These are phyloP conservation scores for Klebsormidium nitens DNA, from an alignment of 139 green algal species.

Conservation along the genomic window DNA sequence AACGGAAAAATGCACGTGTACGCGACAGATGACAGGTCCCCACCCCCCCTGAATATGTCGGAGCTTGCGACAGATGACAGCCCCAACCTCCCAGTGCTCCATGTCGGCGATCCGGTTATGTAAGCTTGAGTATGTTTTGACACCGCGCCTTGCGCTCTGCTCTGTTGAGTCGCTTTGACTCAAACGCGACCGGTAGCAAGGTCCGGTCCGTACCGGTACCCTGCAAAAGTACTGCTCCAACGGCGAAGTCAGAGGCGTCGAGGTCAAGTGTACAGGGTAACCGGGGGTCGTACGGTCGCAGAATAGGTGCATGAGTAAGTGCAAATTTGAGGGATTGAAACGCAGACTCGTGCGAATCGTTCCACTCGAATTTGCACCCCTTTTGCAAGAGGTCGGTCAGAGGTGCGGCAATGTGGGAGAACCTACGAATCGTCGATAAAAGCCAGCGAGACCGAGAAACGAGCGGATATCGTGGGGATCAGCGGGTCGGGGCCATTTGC, in stretches of 20 bases:
- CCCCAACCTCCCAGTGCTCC: too few relatives aligned
- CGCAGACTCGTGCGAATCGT: slow-evolving; percentile 9
- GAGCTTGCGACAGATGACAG: too few relatives aligned
- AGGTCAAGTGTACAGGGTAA: neutral
- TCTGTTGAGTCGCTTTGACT: too few relatives aligned
- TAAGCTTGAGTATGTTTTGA: too few relatives aligned
- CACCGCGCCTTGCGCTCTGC: too few relatives aligned
- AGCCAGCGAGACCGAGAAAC: slow-evolving; percentile 57
- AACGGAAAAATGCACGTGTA: too few relatives aligned
- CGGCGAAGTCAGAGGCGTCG: neutral
- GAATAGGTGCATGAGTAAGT: neutral
- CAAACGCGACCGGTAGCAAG: too few relatives aligned
- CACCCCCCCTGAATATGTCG: too few relatives aligned
- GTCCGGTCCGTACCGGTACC: too few relatives aligned
- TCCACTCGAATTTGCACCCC: slow-evolving; percentile 26
- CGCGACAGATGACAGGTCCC: too few relatives aligned
- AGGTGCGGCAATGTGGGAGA: slow-evolving; percentile 33
- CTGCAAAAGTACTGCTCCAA: neutral
- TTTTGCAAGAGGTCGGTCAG: slow-evolving; percentile 38
- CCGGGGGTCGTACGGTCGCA: neutral
- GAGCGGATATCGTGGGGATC: slow-evolving; percentile 26
- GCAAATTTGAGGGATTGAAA: slow-evolving; percentile 25
- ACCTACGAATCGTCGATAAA: slow-evolving; percentile 51
- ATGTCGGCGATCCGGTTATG: too few relatives aligned
- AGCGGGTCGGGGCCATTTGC: slow-evolving; percentile 36